Conservation (phyloP, 1,284 basidiomycete genomes). For the Abortiporus biennis region DNA sequence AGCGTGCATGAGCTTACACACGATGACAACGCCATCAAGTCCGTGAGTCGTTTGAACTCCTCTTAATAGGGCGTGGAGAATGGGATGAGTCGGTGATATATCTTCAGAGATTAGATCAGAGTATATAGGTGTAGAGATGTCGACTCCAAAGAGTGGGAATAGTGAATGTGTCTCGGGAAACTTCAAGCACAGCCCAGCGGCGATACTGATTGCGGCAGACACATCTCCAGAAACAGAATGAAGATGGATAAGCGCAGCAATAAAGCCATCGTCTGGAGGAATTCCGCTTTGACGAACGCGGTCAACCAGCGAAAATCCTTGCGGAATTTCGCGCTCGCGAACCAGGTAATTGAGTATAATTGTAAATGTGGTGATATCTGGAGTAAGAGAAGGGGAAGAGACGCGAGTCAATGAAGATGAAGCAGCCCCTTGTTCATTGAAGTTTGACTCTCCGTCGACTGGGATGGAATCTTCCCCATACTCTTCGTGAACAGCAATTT, state of each 20-base stretch:
- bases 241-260: conserved; percentile 49
- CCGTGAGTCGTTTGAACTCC: conserved; percentile 42
- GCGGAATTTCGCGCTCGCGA: conserved; percentile 36
- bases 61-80: conserved; percentile 56
- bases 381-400: conserved; percentile 20
- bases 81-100: conserved; percentile 33
- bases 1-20: conserved; percentile 49
- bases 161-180: conserved; percentile 16
- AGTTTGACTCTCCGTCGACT: conserved; percentile 22
- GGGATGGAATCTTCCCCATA: conserved; percentile 28
- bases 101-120: conserved; percentile 1
- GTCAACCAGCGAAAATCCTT: conserved; percentile 39
- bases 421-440: background rate
- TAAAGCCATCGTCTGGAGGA: conserved; percentile 37
- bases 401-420: background rate
- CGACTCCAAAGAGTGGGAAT: conserved; percentile 20
- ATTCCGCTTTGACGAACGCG: conserved; percentile 40
- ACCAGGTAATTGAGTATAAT: conserved; percentile 57
- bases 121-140: conserved; percentile 10
- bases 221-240: conserved; percentile 43
- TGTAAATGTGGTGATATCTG: conserved; percentile 57
- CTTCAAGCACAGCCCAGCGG: conserved; percentile 37
- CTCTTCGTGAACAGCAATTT: conserved; percentile 15
- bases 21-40: conserved; percentile 33
- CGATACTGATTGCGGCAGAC: conserved; percentile 41